Evolutionary conservation across 2,329 filamentous ascomycete species (phyloP), one percentile per base, ranked within the genome.

Genomic region (Sclerotinia subarctica): DNA sequence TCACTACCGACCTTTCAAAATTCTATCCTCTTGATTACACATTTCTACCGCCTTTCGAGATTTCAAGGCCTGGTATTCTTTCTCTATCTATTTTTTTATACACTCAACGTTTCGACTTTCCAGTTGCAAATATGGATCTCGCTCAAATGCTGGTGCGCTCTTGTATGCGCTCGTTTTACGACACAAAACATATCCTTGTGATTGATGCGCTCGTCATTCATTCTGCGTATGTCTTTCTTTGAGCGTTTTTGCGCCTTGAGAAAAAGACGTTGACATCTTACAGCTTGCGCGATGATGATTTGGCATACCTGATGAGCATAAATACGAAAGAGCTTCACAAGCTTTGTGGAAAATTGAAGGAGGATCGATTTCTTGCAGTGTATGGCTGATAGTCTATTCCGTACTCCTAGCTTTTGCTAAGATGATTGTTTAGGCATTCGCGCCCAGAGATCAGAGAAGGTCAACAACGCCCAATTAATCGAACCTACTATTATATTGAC

Each of bases 401-500:
- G n/a, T 19, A 52, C 44, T 64, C 56, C 63, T 57, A 64, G 60
- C 21, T 57, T 56, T 35, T 65, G 66, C 62, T 68, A 66, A 68
- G 35, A 66, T 53, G 19, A 60, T 66, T 66, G 24, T 68, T 67
- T 76, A 92, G 86, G 75, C 89, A 89, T 78, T 88, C 89, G 44
- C 89, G 93, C 70, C 86, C 89, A 62, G 93, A 97, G 78, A 82
- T 91, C 67, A 89, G 90, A 72, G 91, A 94, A 76, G 92, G 92
- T 64, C 91, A 93, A 69, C 90, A 91, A 68, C 89, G 93, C 64
- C 90, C 92, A 6, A 89, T 91, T 73, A 93, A 90, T 77, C 88
- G 92, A 75, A 96, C 94, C 71, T 99, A 97, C 84, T 99, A 96
- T 82, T 99, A 92, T 80, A 94, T 99, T 78, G 94, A 97, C 78